Percentiles rank a stretch among this genome's conserved stretches.
Evolutionary conservation across 129 eudicot species (phyloP).

Genomic region (Pseudognaphalium luteoalbum): DNA sequence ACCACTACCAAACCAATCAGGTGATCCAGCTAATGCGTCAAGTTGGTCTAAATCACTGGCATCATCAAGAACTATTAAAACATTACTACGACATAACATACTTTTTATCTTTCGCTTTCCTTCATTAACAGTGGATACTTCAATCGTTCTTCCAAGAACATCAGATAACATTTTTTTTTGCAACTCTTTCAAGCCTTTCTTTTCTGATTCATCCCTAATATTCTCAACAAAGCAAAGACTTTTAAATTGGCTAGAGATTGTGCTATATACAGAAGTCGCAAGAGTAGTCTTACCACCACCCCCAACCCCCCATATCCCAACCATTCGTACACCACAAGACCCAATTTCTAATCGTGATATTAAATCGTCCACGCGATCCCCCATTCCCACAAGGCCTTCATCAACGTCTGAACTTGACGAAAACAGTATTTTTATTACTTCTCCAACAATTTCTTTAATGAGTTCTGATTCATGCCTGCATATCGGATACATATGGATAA

Average conservation of each 20-base stretch:
- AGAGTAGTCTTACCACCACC: background rate
- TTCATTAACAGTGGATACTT: background rate
- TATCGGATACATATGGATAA: no score
- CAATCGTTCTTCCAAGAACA: no score
- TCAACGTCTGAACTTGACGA: background rate
- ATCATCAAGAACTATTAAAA: background rate
- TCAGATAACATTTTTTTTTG: background rate
- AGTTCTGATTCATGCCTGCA: background rate
- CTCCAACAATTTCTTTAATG: background rate
- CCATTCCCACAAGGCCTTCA: background rate
- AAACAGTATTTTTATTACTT: no score
- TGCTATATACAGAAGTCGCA: background rate
- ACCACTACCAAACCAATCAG: background rate
- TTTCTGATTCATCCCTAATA: background rate
- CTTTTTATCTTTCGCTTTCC: background rate
- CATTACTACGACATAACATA: background rate
- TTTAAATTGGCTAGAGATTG: background rate
- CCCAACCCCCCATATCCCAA: background rate
- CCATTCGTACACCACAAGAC: background rate
- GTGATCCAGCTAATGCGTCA: background rate
- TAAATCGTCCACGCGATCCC: background rate
- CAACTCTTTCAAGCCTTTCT: background rate
- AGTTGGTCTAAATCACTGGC: background rate
- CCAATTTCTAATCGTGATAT: background rate
- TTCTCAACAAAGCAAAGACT: background rate